Evolutionary conservation across 1,284 basidiomycete genomes (phyloP).

Genomic region (Microstroma glucosiphilum): DNA sequence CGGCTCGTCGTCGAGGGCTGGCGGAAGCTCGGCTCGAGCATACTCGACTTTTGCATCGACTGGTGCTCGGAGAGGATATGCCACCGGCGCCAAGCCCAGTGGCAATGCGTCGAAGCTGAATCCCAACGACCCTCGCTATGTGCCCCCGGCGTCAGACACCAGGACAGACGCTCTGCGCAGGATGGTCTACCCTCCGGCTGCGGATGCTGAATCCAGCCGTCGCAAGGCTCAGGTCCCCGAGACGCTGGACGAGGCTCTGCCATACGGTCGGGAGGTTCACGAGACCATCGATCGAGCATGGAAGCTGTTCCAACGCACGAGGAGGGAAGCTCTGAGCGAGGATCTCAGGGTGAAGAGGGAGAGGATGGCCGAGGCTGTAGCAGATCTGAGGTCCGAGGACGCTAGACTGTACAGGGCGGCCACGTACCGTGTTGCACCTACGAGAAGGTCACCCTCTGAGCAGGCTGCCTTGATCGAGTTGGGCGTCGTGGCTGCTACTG

Average conservation of each 20-base stretch:
- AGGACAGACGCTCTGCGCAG: slow-evolving; percentile 39
- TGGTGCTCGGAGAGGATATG: slow-evolving; percentile 20
- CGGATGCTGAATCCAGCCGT: slow-evolving; percentile 16
- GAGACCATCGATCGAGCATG: slow-evolving; percentile 89
- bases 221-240: not conserved
- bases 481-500: slow-evolving; percentile 26
- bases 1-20: slow-evolving; percentile 18
- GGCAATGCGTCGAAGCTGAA: slow-evolving; percentile 19
- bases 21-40: not conserved
- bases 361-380: slow-evolving; percentile 35
- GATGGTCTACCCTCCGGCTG: slow-evolving; percentile 36
- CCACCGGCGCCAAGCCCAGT: slow-evolving; percentile 22
- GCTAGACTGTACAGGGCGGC: slow-evolving; percentile 32
- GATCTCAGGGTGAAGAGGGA: slow-evolving; percentile 32
- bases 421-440: slow-evolving; percentile 35
- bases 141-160: slow-evolving; percentile 25
- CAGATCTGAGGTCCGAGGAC: slow-evolving; percentile 20
- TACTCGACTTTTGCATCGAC: slow-evolving; percentile 8
- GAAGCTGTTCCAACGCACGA: slow-evolving; percentile 70
- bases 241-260: slow-evolving; percentile 10
- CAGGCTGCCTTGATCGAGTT: slow-evolving; percentile 29
- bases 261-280: slow-evolving; percentile 65
- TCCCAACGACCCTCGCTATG: slow-evolving; percentile 45
- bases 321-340: slow-evolving; percentile 56
- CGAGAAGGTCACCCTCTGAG: slow-evolving; percentile 39